These are phyloP conservation scores for Aspergillus neoniger DNA, from an alignment of 2,329 filamentous ascomycete species.

Conservation along the genomic window DNA sequence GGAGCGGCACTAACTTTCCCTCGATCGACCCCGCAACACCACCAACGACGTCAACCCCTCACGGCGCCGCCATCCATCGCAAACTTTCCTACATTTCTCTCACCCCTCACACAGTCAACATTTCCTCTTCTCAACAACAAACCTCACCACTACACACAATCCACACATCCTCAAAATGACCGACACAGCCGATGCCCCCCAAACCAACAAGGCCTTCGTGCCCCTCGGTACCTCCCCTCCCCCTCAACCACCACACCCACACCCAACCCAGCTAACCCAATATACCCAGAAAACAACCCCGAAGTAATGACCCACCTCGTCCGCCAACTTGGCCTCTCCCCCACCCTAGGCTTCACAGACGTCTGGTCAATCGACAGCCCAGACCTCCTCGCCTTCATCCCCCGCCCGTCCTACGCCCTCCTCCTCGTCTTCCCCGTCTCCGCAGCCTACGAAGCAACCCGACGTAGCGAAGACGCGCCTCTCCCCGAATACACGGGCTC, in stretches of 20 bases:
- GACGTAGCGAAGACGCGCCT: constrained; percentile 70
- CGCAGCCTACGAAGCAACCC: constrained; percentile 74
- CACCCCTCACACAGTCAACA: neutral
- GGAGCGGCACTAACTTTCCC: neutral
- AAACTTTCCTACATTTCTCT: neutral
- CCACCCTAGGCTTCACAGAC: constrained; percentile 78
- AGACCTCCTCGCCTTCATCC: constrained; percentile 80
- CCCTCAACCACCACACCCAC: constrained; percentile 5
- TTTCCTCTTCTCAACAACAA: neutral
- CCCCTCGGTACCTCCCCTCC: constrained; percentile 42
- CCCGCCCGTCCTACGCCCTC: constrained; percentile 82
- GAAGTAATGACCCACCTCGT: constrained; percentile 83
- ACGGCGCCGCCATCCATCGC: neutral
- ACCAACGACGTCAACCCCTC: constrained; percentile 13
- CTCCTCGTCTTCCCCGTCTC: constrained; percentile 90
- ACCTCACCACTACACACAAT: constrained; percentile 3
- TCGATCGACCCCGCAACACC: constrained; percentile 16
- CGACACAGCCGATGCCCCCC: constrained; percentile 40
- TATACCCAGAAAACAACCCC: constrained; percentile 68
- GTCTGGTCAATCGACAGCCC: constrained; percentile 89
- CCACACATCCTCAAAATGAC: constrained; percentile 30
- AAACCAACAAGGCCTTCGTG: constrained; percentile 51
- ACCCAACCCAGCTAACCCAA: constrained; percentile 8
- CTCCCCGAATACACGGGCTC: constrained; percentile 65
- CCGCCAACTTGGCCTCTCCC: constrained; percentile 79